Evolutionary conservation across 1,284 basidiomycete species (phyloP).

Genomic region (Fistulinella cinereoalba): DNA sequence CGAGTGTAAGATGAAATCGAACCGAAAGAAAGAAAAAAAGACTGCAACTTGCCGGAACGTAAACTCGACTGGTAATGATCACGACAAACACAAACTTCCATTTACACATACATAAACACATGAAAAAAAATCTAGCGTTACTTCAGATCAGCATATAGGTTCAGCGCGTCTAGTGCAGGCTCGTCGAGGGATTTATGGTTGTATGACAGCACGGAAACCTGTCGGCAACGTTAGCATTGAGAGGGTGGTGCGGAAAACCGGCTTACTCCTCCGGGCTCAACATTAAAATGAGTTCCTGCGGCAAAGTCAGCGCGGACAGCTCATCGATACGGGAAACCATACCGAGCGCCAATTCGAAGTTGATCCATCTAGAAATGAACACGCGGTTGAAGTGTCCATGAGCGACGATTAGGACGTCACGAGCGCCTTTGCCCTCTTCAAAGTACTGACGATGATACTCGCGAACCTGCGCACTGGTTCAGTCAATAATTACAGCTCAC

Average conservation of each 20-base stretch:
- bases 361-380: constrained; percentile 80
- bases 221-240: constrained; percentile 4
- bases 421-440: constrained; percentile 58
- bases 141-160: constrained; percentile 55
- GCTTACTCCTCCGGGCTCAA: constrained; percentile 76
- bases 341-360: constrained; percentile 67
- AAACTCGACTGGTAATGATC: constrained; percentile 6
- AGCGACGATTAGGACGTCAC: constrained; percentile 74
- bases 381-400: constrained; percentile 86
- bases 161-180: constrained; percentile 70
- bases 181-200: constrained; percentile 77
- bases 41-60: constrained; percentile 23
- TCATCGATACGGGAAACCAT: constrained; percentile 12
- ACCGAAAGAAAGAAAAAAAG: constrained; percentile 6
- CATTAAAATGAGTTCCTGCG: constrained; percentile 73
- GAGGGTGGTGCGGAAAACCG: not conserved
- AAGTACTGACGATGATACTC: constrained; percentile 73
- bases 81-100: constrained; percentile 16
- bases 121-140: constrained; percentile 21
- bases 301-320: constrained; percentile 4
- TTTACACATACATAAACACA: constrained; percentile 24
- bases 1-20: constrained; percentile 17
- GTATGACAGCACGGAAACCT: constrained; percentile 73
- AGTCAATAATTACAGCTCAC: constrained; percentile 1
- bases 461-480: constrained; percentile 53